Evolutionary conservation across 148 eudicot genomes (phyloP).

Genomic region (Pouteria glomerata): DNA sequence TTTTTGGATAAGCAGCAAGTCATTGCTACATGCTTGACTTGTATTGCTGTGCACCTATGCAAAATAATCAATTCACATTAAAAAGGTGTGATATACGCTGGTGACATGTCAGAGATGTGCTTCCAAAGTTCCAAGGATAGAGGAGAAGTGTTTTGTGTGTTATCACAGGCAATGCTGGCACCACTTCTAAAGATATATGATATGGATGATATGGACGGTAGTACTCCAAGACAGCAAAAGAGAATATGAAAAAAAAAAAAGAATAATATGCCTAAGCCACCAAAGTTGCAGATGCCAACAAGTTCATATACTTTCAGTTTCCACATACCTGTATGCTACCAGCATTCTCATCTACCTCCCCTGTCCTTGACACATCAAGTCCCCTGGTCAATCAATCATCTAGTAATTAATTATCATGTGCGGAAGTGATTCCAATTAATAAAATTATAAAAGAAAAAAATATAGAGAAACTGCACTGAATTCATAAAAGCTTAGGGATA

Average conservation of each 20-base stretch:
- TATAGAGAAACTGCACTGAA: not conserved
- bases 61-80: not conserved
- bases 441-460: not conserved
- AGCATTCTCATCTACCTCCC: slow-evolving; percentile 67
- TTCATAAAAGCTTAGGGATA: not conserved
- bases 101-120: not conserved
- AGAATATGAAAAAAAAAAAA: not conserved
- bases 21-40: not conserved
- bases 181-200: not conserved
- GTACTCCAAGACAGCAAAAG: not conserved
- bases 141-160: not conserved
- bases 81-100: not conserved
- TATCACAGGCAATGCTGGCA: not conserved
- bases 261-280: slow-evolving; percentile 3
- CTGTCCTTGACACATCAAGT: slow-evolving; percentile 73
- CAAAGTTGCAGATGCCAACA: not conserved
- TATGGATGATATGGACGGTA: not conserved
- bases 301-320: not conserved
- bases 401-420: slow-evolving; percentile 14
- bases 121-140: not conserved
- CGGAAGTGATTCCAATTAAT: not conserved
- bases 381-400: slow-evolving; percentile 59
- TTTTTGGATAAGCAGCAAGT: too few species aligned
- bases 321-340: slow-evolving; percentile 65
- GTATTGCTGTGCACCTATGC: not conserved